Evolutionary conservation across 2,329 filamentous ascomycete species (phyloP).

Genomic region (Cladosporium austrohemisphaericum): DNA sequence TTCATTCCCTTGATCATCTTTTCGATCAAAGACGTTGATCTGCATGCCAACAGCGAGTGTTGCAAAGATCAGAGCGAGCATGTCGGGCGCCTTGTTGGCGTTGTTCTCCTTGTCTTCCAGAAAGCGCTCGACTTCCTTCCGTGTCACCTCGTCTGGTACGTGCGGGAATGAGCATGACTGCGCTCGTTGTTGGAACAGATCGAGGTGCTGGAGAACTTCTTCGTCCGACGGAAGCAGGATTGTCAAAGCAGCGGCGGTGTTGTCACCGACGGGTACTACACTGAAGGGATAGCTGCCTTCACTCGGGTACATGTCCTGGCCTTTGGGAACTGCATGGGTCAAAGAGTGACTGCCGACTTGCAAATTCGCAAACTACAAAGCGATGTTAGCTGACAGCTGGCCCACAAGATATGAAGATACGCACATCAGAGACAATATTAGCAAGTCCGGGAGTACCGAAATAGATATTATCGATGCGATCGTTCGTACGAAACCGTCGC

Average conservation of each 20-base stretch:
- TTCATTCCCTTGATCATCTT: constrained; percentile 38
- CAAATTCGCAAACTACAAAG: constrained; percentile 39
- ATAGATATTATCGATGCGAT: constrained; percentile 45
- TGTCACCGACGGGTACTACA: constrained; percentile 37
- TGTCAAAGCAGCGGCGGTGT: constrained; percentile 25
- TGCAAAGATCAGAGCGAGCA: constrained; percentile 48
- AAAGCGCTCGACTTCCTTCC: constrained; percentile 44
- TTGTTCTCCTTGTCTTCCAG: constrained; percentile 40
- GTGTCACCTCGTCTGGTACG: constrained; percentile 42
- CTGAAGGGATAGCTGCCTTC: constrained; percentile 43
- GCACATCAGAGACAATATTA: constrained; percentile 46
- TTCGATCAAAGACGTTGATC: constrained; percentile 43
- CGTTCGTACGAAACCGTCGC: constrained; percentile 37
- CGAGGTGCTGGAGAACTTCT: constrained; percentile 40
- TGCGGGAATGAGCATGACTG: constrained; percentile 45
- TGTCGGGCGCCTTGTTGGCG: constrained; percentile 43
- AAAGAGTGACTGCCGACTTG: constrained; percentile 41
- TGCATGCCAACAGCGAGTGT: constrained; percentile 46
- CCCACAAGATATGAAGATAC: constrained; percentile 13
- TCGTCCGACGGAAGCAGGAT: constrained; percentile 38
- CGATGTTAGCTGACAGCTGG: constrained; percentile 14
- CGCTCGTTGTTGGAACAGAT: constrained; percentile 41
- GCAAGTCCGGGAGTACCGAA: constrained; percentile 49
- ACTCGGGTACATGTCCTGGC: constrained; percentile 41
- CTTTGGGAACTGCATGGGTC: constrained; percentile 41